Base-by-base conservation (phyloP, 2,329 filamentous ascomycete genomes). In the Dothistroma pini region DNA sequence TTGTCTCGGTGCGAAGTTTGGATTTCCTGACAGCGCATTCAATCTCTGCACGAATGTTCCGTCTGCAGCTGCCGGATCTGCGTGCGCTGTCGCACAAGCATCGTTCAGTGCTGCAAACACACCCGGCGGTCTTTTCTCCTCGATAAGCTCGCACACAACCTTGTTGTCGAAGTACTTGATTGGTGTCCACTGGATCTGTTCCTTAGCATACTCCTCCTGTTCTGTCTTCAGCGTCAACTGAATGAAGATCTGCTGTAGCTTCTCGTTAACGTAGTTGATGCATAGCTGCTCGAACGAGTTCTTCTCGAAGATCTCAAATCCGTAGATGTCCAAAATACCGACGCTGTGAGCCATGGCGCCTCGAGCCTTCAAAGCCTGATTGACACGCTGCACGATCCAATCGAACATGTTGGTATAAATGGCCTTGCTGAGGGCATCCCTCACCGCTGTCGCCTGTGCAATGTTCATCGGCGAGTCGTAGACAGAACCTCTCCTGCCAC, bases 131-230 rank as follows among this genome's bases (percentile, higher is more conserved):
- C 93, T 83, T 73, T 89, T 86, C 73, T 96, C 90, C 76, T 99
- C 95, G 68, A 99, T 99, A 72, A 99, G 77, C 63, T 97, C 95
- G 75, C 95, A 99, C 60, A 99, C 95, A 53, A 99, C 89, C 81
- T 97, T 97, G 83, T 99, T 99, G 78, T 99, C 95, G 70, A 97
- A 99, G 78, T 97, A 99, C 72, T 95, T 96, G 82, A 99, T 99
- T 2, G 95, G 95, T 0, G 93, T 97, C 95, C 95, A 99, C 74
- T 96, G 88, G 73, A 99, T 99, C 80, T 97, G 88, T 76, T 99
- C 95, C 54, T 90, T 84, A 16, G 89, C 91, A 72, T 99, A 99
- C 75, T 99, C 95, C 69, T 99, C 95, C 78, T 99, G 95, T 75
- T 99, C 95, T 0, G 95, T 89, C 80, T 96, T 96, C 64, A 99